A percentile compares a stretch with the other conserved stretches of the same genome.
Conservation (phyloP, 345 rosid species). For the Corchorus olitorius region DNA sequence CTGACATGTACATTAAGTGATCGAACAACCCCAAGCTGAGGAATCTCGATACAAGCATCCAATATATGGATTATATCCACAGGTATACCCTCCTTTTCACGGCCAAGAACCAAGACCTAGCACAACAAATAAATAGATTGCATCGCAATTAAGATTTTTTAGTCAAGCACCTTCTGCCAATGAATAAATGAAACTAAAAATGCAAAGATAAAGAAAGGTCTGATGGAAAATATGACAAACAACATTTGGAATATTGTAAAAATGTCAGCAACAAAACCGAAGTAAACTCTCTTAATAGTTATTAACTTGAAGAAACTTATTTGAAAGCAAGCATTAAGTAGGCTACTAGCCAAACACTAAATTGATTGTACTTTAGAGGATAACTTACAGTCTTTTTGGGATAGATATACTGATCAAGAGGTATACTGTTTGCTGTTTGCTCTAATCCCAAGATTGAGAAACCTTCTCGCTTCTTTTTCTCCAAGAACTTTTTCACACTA, state of each 20-base stretch:
- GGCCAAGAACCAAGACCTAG: slow-evolving; percentile 92
- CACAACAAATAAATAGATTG: slow-evolving; percentile 10
- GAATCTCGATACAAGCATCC: slow-evolving; percentile 94
- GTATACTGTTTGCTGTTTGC: slow-evolving; percentile 87
- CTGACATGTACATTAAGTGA: slow-evolving; percentile 96
- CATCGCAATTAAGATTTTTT: neutral
- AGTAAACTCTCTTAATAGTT: neutral
- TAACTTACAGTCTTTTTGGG: slow-evolving; percentile 75
- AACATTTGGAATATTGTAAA: neutral
- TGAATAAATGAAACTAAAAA: neutral
- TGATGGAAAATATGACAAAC: neutral
- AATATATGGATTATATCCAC: slow-evolving; percentile 85
- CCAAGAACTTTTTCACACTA: slow-evolving; percentile 73
- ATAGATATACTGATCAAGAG: slow-evolving; percentile 67
- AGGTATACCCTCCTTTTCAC: slow-evolving; percentile 92
- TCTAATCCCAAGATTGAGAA: slow-evolving; percentile 90
- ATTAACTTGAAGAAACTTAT: neutral
- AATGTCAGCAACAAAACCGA: neutral
- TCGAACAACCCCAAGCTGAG: slow-evolving; percentile 91
- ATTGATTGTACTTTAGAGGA: neutral
- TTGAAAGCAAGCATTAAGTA: neutral
- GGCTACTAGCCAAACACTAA: neutral
- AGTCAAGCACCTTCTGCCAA: neutral
- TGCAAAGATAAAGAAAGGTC: neutral
- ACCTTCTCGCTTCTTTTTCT: slow-evolving; percentile 86